A percentile compares a stretch with the other conserved stretches of the same genome.
These are phyloP conservation scores for Fusarium sulawesiense DNA, from an alignment of 2,329 filamentous ascomycete species.

Conservation along the genomic window DNA sequence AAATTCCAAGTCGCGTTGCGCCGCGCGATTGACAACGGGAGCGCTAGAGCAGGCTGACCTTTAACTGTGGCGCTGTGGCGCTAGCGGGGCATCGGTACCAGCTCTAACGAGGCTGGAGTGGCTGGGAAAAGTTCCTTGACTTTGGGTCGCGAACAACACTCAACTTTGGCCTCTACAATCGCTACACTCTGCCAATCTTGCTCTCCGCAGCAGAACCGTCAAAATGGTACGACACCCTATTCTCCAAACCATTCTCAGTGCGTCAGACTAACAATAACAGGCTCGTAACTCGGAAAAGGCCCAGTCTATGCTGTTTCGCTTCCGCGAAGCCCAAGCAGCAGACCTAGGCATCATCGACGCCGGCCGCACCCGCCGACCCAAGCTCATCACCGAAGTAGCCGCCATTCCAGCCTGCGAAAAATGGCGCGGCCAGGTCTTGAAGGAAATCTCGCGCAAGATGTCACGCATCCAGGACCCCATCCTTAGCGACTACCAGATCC, in stretches of 20 bases:
- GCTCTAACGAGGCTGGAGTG: constrained; percentile 38
- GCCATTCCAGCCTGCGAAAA: constrained; percentile 91
- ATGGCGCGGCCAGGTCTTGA: constrained; percentile 97
- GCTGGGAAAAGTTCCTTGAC: constrained; percentile 45
- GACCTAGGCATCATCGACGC: constrained; percentile 97
- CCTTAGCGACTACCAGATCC: constrained; percentile 96
- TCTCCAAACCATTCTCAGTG: too few species aligned
- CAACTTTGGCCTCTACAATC: constrained; percentile 20
- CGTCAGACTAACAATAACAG: constrained; percentile 57
- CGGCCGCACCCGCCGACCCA: constrained; percentile 87
- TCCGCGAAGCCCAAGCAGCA: constrained; percentile 95
- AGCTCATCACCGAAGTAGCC: constrained; percentile 87
- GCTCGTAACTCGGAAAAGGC: constrained; percentile 98
- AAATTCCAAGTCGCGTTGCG: constrained; percentile 17
- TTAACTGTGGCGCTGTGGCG: constrained; percentile 33
- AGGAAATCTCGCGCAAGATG: constrained; percentile 97
- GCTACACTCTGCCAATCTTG: constrained; percentile 8
- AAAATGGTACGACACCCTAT: constrained; percentile 42
- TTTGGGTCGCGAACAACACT: constrained; percentile 36
- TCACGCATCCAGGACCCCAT: constrained; percentile 92
- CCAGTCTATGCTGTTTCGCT: constrained; percentile 99
- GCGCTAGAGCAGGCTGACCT: constrained; percentile 34
- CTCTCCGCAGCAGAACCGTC: constrained; percentile 23
- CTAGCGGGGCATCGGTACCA: background rate
- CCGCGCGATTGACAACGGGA: background rate